Conservation (phyloP, 768 basidiomycete species). For the Boletus subcaerulescens region DNA sequence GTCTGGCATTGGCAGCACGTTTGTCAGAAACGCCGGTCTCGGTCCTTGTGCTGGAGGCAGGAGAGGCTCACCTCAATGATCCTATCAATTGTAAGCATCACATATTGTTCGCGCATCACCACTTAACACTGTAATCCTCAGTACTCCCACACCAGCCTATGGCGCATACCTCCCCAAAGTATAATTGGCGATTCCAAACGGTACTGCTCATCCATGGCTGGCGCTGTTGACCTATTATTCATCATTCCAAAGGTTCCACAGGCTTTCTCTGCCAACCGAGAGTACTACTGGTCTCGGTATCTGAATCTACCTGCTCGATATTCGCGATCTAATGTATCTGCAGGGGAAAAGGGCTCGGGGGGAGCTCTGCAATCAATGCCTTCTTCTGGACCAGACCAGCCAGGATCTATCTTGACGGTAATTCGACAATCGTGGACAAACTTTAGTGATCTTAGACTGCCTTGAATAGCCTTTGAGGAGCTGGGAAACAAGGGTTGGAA, state of each 20-base stretch:
- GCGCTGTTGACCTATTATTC: background rate
- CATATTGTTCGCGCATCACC: background rate
- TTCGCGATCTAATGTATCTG: background rate
- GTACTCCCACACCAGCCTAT: background rate
- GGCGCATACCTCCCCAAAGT: background rate
- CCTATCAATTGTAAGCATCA: background rate
- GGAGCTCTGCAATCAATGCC: background rate
- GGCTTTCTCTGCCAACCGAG: background rate
- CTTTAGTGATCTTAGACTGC: background rate
- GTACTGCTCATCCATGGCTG: background rate
- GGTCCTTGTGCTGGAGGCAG: background rate
- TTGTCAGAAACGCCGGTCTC: background rate
- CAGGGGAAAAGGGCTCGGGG: background rate
- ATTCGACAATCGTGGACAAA: background rate
- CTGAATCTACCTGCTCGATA: background rate
- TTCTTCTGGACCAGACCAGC: conserved; percentile 1
- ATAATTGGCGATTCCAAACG: background rate
- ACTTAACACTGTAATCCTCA: background rate
- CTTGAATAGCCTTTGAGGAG: background rate
- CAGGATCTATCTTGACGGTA: background rate
- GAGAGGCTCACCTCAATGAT: background rate
- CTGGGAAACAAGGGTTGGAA: conserved; percentile 1
- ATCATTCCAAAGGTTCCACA: background rate
- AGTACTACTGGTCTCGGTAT: background rate
- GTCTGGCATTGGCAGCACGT: background rate